A percentile compares a stretch with the other conserved stretches of the same genome.
Conservation (phyloP, 1,139 yeast species). For the Candida anutae region DNA sequence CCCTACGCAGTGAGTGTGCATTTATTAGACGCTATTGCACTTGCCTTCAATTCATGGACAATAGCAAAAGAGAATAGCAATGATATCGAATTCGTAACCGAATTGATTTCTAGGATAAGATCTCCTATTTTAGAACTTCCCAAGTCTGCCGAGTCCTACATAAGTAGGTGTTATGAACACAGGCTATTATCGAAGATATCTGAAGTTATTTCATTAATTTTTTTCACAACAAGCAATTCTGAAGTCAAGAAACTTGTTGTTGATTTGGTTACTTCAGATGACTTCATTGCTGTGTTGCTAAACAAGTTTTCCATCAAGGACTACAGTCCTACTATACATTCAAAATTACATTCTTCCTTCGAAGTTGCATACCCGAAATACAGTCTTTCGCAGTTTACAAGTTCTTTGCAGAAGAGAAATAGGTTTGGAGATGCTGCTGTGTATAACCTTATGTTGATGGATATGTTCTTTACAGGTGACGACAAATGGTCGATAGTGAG, state of each 20-base stretch:
- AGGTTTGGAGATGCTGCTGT: conserved; percentile 46
- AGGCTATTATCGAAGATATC: conserved; percentile 59
- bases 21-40: conserved; percentile 56
- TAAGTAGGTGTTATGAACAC: conserved; percentile 47
- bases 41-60: conserved; percentile 65
- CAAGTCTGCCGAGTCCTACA: conserved; percentile 16
- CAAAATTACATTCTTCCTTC: conserved; percentile 37
- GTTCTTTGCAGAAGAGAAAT: conserved; percentile 40
- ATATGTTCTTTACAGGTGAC: conserved; percentile 42
- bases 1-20: conserved; percentile 56
- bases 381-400: conserved; percentile 45
- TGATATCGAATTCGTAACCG: conserved; percentile 44
- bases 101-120: conserved; percentile 36
- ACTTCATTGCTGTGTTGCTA: conserved; percentile 25
- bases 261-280: conserved; percentile 30
- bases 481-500: conserved; percentile 45
- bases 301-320: conserved; percentile 22
- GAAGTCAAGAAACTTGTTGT: conserved; percentile 35
- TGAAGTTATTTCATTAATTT: conserved; percentile 65
- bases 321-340: conserved; percentile 35
- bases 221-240: conserved; percentile 51
- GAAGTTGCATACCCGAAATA: conserved; percentile 39
- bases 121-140: conserved; percentile 17
- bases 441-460: conserved; percentile 60
- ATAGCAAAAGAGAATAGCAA: conserved; percentile 43